Percentiles rank a stretch among this genome's conserved stretches.
Evolutionary conservation across 495 filamentous ascomycete genomes (phyloP).

Genomic region (Hypoxylon fragiforme): DNA sequence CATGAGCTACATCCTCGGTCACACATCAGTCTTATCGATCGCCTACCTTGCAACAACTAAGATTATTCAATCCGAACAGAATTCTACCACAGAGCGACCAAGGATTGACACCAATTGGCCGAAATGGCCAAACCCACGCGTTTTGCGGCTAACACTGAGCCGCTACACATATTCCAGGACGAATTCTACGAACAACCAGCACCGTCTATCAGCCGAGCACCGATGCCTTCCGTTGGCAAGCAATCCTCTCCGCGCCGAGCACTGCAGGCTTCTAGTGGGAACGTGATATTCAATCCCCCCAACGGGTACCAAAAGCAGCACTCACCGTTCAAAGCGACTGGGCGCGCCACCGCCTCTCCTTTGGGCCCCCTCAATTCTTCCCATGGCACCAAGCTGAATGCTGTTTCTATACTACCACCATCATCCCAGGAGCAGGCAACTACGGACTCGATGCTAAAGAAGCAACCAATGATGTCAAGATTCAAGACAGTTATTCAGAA

Average conservation of each 20-base stretch:
- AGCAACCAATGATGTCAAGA: slow-evolving; percentile 60
- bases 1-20: slow-evolving; percentile 7
- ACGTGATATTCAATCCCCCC: slow-evolving; percentile 61
- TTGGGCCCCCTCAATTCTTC: slow-evolving; percentile 49
- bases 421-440: slow-evolving; percentile 60
- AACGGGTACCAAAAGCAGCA: slow-evolving; percentile 52
- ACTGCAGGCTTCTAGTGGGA: slow-evolving; percentile 55
- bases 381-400: slow-evolving; percentile 54
- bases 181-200: slow-evolving; percentile 51
- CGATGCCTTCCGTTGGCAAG: slow-evolving; percentile 54
- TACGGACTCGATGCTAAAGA: slow-evolving; percentile 89
- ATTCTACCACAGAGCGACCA: slow-evolving; percentile 13
- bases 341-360: slow-evolving; percentile 43
- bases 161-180: slow-evolving; percentile 68
- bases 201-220: slow-evolving; percentile 53
- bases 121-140: slow-evolving; percentile 63
- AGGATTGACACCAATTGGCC: slow-evolving; percentile 18
- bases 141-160: slow-evolving; percentile 53
- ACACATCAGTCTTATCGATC: slow-evolving; percentile 6
- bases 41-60: slow-evolving; percentile 6
- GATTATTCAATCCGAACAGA: slow-evolving; percentile 12
- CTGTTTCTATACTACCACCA: slow-evolving; percentile 74
- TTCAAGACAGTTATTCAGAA: slow-evolving; percentile 65
- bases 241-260: slow-evolving; percentile 44
- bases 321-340: slow-evolving; percentile 59